Percentiles rank a stretch among this genome's conserved stretches.
These are phyloP conservation scores for Pelargonium cotyledonis DNA, from an alignment of 441 rosid species.

Conservation along the genomic window DNA sequence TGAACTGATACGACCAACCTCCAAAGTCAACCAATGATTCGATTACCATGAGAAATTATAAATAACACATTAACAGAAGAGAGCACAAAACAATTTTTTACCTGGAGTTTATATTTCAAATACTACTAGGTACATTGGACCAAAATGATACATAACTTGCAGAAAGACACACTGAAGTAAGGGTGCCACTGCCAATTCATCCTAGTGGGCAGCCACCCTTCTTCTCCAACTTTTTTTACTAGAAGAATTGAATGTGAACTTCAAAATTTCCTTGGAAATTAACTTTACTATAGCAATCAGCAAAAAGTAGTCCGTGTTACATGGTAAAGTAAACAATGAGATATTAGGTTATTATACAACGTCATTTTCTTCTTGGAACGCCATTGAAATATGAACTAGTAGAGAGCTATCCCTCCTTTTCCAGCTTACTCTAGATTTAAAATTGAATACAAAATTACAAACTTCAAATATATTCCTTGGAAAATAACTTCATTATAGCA, in stretches of 20 bases:
- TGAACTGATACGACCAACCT: neutral
- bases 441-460: too few species aligned
- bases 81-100: neutral
- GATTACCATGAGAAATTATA: neutral
- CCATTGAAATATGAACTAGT: too few species aligned
- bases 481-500: too few species aligned
- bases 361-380: neutral
- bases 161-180: neutral
- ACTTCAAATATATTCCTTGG: too few species aligned
- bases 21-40: neutral
- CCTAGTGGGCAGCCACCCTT: neutral
- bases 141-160: neutral
- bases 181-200: constrained; percentile 1
- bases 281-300: neutral
- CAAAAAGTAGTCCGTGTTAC: neutral
- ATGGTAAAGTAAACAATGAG: neutral
- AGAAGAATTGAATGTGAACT: neutral
- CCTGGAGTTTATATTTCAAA: neutral
- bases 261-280: neutral
- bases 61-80: neutral
- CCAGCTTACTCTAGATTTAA: too few species aligned
- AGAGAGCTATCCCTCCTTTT: too few species aligned
- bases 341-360: neutral
- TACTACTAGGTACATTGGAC: neutral
- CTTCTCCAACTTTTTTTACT: too few species aligned